A percentile compares a stretch with the other conserved stretches of the same genome.
Conservation (phyloP, 2,329 filamentous ascomycete species). For the Trichoderma sp. region DNA sequence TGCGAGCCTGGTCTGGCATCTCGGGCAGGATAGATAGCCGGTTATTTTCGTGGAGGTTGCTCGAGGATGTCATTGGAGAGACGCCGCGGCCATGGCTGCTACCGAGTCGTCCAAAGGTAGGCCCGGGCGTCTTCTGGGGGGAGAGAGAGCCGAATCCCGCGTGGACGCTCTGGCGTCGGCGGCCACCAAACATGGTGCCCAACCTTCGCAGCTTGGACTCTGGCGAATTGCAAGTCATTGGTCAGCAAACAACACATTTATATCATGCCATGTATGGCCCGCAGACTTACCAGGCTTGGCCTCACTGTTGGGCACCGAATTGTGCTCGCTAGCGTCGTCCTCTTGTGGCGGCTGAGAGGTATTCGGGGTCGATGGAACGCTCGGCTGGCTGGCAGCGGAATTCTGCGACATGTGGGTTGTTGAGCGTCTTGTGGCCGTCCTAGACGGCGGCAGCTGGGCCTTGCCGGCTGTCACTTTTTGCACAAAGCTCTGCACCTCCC, state of each 20-base stretch:
- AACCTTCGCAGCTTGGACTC: conserved; percentile 62
- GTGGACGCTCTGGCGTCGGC: conserved; percentile 65
- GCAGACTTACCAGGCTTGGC: conserved; percentile 37
- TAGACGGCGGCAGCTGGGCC: conserved; percentile 37
- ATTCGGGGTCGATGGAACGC: conserved; percentile 20
- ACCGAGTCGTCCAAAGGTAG: conserved; percentile 61
- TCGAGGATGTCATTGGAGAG: conserved; percentile 59
- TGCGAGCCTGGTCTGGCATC: conserved; percentile 45
- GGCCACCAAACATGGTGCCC: conserved; percentile 64
- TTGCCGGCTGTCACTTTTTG: conserved; percentile 44
- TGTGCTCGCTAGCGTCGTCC: conserved; percentile 45
- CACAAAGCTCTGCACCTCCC: conserved; percentile 77
- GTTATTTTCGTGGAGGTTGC: conserved; percentile 55
- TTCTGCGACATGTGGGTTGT: conserved; percentile 30
- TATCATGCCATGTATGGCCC: neutral
- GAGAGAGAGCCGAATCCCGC: conserved; percentile 53
- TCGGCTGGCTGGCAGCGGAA: conserved; percentile 15
- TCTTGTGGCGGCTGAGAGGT: conserved; percentile 22
- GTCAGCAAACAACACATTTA: neutral
- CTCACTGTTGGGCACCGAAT: conserved; percentile 31
- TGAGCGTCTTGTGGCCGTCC: conserved; percentile 43
- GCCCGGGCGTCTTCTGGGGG: conserved; percentile 48
- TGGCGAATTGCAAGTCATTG: conserved; percentile 4
- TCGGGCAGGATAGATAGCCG: conserved; percentile 59
- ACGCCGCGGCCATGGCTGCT: conserved; percentile 59